Conservation (phyloP, 306 rosid species). For the Potentilla sterilis region DNA sequence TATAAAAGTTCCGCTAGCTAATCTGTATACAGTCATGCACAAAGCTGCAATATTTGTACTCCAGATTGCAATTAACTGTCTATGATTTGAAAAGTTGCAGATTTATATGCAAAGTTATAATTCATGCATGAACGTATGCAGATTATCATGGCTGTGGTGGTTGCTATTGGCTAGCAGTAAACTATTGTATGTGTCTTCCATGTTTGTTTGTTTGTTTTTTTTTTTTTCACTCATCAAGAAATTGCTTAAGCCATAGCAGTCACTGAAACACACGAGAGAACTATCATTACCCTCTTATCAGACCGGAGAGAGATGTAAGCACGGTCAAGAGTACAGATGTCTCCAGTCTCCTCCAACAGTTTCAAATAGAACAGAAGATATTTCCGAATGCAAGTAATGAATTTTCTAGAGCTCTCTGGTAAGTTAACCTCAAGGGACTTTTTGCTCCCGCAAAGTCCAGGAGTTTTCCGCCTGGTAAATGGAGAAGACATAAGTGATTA, state of each 20-base stretch:
- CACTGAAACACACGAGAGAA: conserved; percentile 2
- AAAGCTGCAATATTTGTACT: not conserved
- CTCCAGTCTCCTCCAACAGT: conserved; percentile 91
- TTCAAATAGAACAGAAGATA: conserved; percentile 83
- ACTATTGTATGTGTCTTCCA: not conserved
- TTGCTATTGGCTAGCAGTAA: not conserved
- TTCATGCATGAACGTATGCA: not conserved
- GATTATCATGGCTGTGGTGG: not conserved
- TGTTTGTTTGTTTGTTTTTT: too few species aligned
- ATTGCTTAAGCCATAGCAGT: not conserved
- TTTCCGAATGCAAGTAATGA: conserved; percentile 94
- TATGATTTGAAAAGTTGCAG: not conserved
- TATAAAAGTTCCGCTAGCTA: not conserved
- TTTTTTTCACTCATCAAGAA: not conserved
- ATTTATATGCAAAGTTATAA: not conserved
- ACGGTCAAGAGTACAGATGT: conserved; percentile 87
- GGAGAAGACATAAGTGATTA: conserved; percentile 30
- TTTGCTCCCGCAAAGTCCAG: conserved; percentile 68
- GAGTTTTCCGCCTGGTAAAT: conserved; percentile 78
- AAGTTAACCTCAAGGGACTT: conserved; percentile 84
- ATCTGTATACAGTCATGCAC: not conserved
- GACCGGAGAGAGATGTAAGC: conserved; percentile 85
- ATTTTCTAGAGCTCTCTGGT: conserved; percentile 95
- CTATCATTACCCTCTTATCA: conserved; percentile 79
- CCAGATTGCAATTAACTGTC: not conserved